phyloP scores from a whole-genome alignment of 345 rosid species.

The Draba incana region DNA sequence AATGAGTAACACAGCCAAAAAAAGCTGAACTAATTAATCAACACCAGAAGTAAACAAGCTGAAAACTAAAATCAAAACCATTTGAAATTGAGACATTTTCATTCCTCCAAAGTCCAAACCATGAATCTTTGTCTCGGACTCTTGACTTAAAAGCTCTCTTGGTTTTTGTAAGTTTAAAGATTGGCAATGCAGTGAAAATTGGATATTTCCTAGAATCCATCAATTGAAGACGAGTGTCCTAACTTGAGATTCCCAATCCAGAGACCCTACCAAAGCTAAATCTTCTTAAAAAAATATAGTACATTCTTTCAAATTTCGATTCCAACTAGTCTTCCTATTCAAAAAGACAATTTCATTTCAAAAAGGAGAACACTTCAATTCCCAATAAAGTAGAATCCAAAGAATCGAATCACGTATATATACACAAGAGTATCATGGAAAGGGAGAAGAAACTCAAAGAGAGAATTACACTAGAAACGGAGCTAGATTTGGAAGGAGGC shows the following conservation, averaged over 20 bases:
- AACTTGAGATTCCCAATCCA: constrained; percentile 27
- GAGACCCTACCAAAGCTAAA: constrained; percentile 42
- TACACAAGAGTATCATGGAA: not conserved
- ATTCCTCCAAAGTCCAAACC: constrained; percentile 16
- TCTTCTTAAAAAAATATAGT: constrained; percentile 6
- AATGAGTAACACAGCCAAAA: constrained; percentile 2
- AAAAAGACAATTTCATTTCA: constrained; percentile 7
- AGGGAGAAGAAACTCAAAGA: not conserved
- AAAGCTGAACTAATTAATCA: constrained; percentile 8
- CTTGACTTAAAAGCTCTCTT: not conserved
- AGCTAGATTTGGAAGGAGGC: constrained; percentile 43
- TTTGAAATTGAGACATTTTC: not conserved
- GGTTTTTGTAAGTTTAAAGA: not conserved
- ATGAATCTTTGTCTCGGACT: not conserved
- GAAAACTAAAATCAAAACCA: not conserved
- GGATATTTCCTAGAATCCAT: not conserved
- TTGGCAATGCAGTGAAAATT: constrained; percentile 1
- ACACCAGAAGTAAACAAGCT: constrained; percentile 9
- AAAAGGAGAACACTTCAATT: constrained; percentile 15
- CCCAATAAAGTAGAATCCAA: constrained; percentile 18
- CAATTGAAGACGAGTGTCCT: constrained; percentile 10
- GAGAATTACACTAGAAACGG: constrained; percentile 39
- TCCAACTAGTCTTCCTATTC: constrained; percentile 14
- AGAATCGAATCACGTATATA: constrained; percentile 6
- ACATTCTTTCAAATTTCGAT: constrained; percentile 17